Conservation (phyloP, 768 basidiomycete genomes). For the Mrakia blollopis region DNA sequence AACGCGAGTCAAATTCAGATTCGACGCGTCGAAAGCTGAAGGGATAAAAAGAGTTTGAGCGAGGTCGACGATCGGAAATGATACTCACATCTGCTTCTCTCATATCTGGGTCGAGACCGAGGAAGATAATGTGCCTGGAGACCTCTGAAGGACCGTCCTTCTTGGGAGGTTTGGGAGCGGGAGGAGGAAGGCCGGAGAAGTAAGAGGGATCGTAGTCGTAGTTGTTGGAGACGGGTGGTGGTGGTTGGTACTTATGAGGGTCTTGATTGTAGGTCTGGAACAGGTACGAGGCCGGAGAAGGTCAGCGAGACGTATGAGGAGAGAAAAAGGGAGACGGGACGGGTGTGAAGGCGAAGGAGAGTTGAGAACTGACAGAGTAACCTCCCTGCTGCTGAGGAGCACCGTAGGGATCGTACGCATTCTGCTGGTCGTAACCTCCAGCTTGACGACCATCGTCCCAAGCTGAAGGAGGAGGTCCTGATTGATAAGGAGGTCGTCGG, state of each 20-base stretch:
- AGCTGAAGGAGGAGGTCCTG: neutral
- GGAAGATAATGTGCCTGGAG: conserved; percentile 77
- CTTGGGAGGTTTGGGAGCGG: neutral
- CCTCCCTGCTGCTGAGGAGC: neutral
- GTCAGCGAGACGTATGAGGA: neutral
- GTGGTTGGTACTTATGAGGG: neutral
- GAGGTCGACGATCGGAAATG: neutral
- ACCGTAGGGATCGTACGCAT: neutral
- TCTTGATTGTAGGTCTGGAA: neutral
- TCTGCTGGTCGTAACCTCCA: neutral
- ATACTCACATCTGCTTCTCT: conserved; percentile 84
- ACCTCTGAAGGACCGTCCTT: conserved; percentile 22
- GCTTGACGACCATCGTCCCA: neutral
- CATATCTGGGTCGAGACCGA: conserved; percentile 86
- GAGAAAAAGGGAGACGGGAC: neutral
- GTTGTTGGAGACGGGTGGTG: neutral
- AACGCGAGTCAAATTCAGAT: neutral
- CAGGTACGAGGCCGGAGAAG: neutral
- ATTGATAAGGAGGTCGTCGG: neutral
- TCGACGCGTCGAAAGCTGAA: too few species aligned
- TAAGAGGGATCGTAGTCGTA: conserved; percentile 2
- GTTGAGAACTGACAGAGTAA: neutral
- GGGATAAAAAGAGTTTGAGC: neutral
- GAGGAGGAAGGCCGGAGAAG: neutral
- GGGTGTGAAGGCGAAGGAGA: neutral